Evolutionary conservation across 352 stramenopile genomes (phyloP), one percentile per base, ranked within the genome.

Genomic region (Globisporangium carolinianum): DNA sequence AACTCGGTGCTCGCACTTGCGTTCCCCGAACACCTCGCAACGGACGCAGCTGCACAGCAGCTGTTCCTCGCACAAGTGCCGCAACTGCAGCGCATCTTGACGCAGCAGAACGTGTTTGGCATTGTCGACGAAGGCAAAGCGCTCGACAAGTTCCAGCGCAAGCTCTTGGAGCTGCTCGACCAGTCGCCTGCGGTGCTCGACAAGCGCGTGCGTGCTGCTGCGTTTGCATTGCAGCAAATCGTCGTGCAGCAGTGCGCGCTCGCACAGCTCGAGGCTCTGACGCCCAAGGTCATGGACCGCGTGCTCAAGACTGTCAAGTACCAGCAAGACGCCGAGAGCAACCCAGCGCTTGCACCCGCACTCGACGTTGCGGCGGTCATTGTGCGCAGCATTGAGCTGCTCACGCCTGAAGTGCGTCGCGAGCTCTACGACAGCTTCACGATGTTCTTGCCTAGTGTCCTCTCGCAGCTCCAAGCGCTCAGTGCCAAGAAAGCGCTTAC

Each of bases 101-200:
- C 65, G 60, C 67, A 86, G 35, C 82, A 89, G 60, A 84, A 89
- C 54, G 79, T 94, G 42, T 91, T 94, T 50, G 76, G 68, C 12
- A 64, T 87, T 38, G 79, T 91, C 48, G 72, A 62, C n/a, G 74
- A 87, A 38, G 77, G 82, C 63, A 90, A 90, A 51, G 84, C 82
- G 53, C 67, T 89, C 60, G 69, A 69, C 51, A 94, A 92, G 73
- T 86, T 88, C 66, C 75, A 87, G 38, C 68, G 61, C 51, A 72
- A 68, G 53, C 60, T 94, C 49, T 74, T 86, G 39, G 61, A 86
- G 61, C 62, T 90, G 57, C 69, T 86, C 15, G 78, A 85, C 58
- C 66, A 72, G 47, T 50, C 73, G 32, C 58, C 66, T 7, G 57
- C 64, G 2, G 55, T 58, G 14, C 42, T 73, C 14, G 66, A 68